Base-by-base conservation (phyloP, 495 filamentous ascomycete genomes). In the Hyphodiscus hymeniophilus region DNA sequence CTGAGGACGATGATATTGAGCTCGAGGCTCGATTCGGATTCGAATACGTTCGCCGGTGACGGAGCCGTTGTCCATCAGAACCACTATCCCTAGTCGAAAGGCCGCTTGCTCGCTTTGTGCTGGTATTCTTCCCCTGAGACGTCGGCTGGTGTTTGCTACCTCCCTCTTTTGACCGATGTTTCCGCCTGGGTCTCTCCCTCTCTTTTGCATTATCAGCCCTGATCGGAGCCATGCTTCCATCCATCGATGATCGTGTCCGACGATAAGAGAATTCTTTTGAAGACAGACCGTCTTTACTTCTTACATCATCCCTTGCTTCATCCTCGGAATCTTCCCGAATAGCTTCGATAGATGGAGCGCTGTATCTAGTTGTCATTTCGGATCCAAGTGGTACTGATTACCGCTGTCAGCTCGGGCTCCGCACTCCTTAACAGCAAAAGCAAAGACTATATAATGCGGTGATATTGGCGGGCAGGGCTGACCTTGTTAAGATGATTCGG, bases 1-100 rank as follows among this genome's bases (percentile, higher is more conserved):
- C 60, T 32, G 58, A 48, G 30, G 57, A 51, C 12, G 58, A 56
- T 26, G 34, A 32, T 31, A 30, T 45, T 45, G 61, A 55, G 52
- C 33, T 41, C 24, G n/a, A 35, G n/a, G n/a, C n/a, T n/a, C n/a
- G n/a, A 42, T 38, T 56, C 28, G 45, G 39, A 21, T 34, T 54
- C 2, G 52, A 56, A 13, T 17, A 32, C 11, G 32, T 47, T 2
- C 51, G 49, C 1, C 42, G 38, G 21, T 32, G 54, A 10, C 46
- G 39, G 31, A 13, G n/a, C 13, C 28, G 42, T 17, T 31, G 24
- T 20, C 28, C 40, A 30, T 50, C 50, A 40, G 36, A 24, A 15
- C 7, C 36, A 49, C 20, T 51, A 17, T 30, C 47, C 32, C 38
- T 45, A 7, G 32, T 4, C 10, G 40, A 18, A 7, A 32, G 17